phyloP scores from a whole-genome alignment of 805 yeast genomes.

The Candida sonorensis region DNA sequence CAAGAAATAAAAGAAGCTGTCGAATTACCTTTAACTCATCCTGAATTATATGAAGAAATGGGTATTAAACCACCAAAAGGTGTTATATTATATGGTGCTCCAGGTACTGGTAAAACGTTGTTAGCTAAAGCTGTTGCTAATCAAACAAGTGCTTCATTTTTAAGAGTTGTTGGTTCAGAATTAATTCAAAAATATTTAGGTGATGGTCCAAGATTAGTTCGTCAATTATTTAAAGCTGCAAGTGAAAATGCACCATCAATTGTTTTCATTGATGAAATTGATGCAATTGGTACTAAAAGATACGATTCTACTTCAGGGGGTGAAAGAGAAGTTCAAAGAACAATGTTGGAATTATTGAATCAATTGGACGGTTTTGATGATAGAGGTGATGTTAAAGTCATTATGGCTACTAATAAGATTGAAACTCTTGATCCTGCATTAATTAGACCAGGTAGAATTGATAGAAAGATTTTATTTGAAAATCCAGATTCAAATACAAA shows the following conservation, averaged over 20 bases:
- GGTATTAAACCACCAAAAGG: slow-evolving; percentile 99
- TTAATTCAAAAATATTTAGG: slow-evolving; percentile 95
- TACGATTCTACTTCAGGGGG: slow-evolving; percentile 91
- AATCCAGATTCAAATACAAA: slow-evolving; percentile 91
- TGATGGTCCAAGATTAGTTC: slow-evolving; percentile 91
- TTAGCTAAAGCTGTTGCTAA: slow-evolving; percentile 98
- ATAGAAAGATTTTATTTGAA: slow-evolving; percentile 91
- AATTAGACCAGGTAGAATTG: slow-evolving; percentile 95
- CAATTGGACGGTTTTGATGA: slow-evolving; percentile 97
- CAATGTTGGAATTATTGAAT: slow-evolving; percentile 92
- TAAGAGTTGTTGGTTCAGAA: slow-evolving; percentile 96
- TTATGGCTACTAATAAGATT: slow-evolving; percentile 96
- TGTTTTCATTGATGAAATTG: slow-evolving; percentile 97
- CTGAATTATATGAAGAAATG: slow-evolving; percentile 96
- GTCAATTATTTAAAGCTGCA: slow-evolving; percentile 94
- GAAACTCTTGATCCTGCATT: slow-evolving; percentile 94
- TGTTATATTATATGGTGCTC: slow-evolving; percentile 94
- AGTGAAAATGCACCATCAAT: slow-evolving; percentile 98
- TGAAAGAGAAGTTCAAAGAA: slow-evolving; percentile 94
- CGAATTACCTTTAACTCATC: slow-evolving; percentile 92
- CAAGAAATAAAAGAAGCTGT: slow-evolving; percentile 98
- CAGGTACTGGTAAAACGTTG: slow-evolving; percentile 95
- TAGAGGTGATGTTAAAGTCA: slow-evolving; percentile 94
- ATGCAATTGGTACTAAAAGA: slow-evolving; percentile 98
- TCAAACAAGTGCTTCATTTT: slow-evolving; percentile 92